Conservation (phyloP, 2,329 filamentous ascomycete genomes). For the Thyridium curvatum region DNA sequence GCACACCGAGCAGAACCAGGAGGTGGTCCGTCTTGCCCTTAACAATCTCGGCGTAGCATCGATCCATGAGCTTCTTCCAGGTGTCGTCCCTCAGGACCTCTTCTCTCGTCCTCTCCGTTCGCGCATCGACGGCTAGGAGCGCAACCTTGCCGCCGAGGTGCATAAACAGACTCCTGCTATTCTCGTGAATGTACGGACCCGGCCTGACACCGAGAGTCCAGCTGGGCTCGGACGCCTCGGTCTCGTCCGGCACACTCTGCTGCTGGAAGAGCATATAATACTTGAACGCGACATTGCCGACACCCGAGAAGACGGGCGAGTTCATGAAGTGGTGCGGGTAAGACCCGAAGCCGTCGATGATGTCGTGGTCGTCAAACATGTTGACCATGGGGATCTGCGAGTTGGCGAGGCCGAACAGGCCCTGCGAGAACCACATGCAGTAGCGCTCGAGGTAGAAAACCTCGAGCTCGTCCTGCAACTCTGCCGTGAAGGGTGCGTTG, state of each 20-base stretch:
- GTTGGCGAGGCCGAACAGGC: conserved; percentile 85
- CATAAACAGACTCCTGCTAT: conserved; percentile 81
- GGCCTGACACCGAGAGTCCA: conserved; percentile 77
- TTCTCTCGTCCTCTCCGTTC: conserved; percentile 81
- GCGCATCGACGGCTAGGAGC: conserved; percentile 82
- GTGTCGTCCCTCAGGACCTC: conserved; percentile 76
- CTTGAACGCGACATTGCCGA: conserved; percentile 92
- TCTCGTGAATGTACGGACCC: conserved; percentile 85
- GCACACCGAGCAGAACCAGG: conserved; percentile 78
- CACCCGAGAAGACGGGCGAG: conserved; percentile 79
- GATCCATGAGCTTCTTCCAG: conserved; percentile 81
- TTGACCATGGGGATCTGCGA: conserved; percentile 98
- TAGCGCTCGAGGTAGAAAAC: conserved; percentile 84
- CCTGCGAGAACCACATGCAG: conserved; percentile 92
- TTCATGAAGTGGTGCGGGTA: conserved; percentile 91
- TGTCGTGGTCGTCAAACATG: conserved; percentile 93
- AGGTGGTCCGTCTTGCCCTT: conserved; percentile 85
- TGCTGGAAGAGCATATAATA: conserved; percentile 99
- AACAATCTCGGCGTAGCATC: conserved; percentile 74
- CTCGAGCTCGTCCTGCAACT: conserved; percentile 86
- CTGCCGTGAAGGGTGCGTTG: conserved; percentile 66
- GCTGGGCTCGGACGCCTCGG: conserved; percentile 76
- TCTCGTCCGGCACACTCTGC: conserved; percentile 78
- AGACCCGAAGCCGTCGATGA: conserved; percentile 87
- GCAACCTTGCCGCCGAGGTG: conserved; percentile 71